Percentiles rank a stretch among this genome's conserved stretches.
Conservation (phyloP, 148 eudicot species). For the Limonium bicolor region DNA sequence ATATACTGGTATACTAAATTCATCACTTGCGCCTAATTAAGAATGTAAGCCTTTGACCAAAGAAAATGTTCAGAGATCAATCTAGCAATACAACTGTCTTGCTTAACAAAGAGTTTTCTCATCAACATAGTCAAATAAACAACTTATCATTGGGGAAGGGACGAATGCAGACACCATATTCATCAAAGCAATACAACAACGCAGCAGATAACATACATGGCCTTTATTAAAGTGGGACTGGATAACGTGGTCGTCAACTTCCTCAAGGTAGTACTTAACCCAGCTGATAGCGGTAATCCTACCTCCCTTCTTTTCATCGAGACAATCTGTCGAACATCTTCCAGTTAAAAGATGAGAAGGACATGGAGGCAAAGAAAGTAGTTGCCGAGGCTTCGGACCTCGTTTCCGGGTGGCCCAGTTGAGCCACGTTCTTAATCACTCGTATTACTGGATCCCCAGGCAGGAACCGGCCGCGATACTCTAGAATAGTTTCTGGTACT, state of each 20-base stretch:
- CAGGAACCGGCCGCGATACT: constrained; percentile 39
- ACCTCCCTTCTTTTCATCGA: constrained; percentile 6
- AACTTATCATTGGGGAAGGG: constrained; percentile 7
- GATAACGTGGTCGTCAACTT: constrained; percentile 30
- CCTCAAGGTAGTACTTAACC: constrained; percentile 77
- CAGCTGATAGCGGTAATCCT: constrained; percentile 74
- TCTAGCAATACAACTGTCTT: neutral
- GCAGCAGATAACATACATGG: constrained; percentile 37
- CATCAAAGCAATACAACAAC: constrained; percentile 22
- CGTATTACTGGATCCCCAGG: constrained; percentile 31
- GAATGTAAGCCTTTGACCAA: neutral
- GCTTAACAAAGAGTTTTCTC: constrained; percentile 24
- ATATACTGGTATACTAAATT: no score
- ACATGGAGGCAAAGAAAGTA: constrained; percentile 66
- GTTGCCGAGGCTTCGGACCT: constrained; percentile 74
- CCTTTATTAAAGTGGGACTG: constrained; percentile 72
- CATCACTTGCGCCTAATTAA: no score
- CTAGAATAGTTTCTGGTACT: constrained; percentile 29
- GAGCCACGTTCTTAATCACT: constrained; percentile 45
- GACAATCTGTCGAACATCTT: constrained; percentile 31
- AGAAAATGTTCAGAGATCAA: neutral
- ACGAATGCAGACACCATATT: constrained; percentile 13
- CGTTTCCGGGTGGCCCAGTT: constrained; percentile 53
- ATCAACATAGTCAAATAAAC: constrained; percentile 19
- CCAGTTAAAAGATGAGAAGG: constrained; percentile 60